Evolutionary conservation across 176 grass and related monocot species (phyloP).

Genomic region (Alloteropsis semialata): DNA sequence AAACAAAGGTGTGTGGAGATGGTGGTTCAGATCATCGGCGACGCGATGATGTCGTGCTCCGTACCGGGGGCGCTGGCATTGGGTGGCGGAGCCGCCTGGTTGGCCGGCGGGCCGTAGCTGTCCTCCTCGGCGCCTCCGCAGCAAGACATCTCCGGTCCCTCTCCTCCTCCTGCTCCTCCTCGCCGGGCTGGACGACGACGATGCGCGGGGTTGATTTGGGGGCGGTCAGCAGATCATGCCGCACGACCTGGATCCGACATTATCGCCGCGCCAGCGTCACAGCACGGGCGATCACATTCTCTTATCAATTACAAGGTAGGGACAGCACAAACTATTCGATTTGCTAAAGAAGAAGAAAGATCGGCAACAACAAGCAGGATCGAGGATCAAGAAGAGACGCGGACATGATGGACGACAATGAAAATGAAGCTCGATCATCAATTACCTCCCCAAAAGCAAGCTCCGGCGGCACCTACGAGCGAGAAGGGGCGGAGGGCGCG

Average conservation of each 20-base stretch:
- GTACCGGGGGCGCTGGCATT: conserved; percentile 65
- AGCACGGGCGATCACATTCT: not conserved
- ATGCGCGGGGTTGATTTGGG: conserved; percentile 37
- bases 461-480: not conserved
- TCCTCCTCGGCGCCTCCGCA: conserved; percentile 85
- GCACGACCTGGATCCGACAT: conserved; percentile 21
- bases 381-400: not conserved
- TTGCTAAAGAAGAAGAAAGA: too few relatives aligned
- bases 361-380: too few relatives aligned
- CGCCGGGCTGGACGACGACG: conserved; percentile 10
- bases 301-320: not conserved
- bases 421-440: not conserved
- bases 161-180: conserved; percentile 21
- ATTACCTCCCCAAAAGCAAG: conserved; percentile 32
- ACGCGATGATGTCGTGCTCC: too few relatives aligned
- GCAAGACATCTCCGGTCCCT: conserved; percentile 61
- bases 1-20: too few relatives aligned
- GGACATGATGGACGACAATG: not conserved
- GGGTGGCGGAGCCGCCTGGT: conserved; percentile 68
- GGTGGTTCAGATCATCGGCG: too few relatives aligned
- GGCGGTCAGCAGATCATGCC: conserved; percentile 46
- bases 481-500: not conserved
- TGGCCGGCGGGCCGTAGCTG: conserved; percentile 71
- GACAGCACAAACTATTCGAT: not conserved
- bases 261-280: not conserved